A percentile compares a stretch with the other conserved stretches of the same genome.
These are phyloP conservation scores for Uncinocarpus reesii DNA, from an alignment of 2,329 filamentous ascomycete genomes.

Conservation along the genomic window DNA sequence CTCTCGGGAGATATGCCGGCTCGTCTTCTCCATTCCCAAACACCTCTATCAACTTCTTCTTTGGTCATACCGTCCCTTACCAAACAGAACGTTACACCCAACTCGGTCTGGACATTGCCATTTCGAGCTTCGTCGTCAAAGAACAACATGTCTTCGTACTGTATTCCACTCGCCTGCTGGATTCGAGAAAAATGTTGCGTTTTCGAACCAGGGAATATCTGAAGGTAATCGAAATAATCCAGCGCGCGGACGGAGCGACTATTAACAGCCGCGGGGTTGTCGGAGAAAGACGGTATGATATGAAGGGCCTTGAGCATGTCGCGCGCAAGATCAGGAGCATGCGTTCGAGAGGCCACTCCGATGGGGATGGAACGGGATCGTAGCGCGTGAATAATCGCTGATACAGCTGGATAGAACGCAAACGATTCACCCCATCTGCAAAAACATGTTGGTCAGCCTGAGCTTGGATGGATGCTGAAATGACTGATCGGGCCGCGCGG, in stretches of 20 bases:
- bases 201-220: constrained; percentile 67
- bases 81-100: constrained; percentile 77
- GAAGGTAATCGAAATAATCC: constrained; percentile 47
- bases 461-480: constrained; percentile 3
- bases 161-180: constrained; percentile 58
- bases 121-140: constrained; percentile 91
- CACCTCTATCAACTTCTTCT: constrained; percentile 66
- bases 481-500: not conserved
- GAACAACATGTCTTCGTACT: constrained; percentile 80
- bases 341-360: constrained; percentile 70
- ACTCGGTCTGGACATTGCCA: constrained; percentile 58
- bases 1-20: constrained; percentile 41
- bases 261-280: constrained; percentile 28
- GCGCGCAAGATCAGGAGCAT: constrained; percentile 65
- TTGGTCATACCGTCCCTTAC: constrained; percentile 69
- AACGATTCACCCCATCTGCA: constrained; percentile 53
- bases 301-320: constrained; percentile 70
- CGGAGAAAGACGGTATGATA: constrained; percentile 40
- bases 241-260: constrained; percentile 42
- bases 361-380: constrained; percentile 47
- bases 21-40: constrained; percentile 69
- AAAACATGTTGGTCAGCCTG: not conserved
- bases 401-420: constrained; percentile 61
- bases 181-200: constrained; percentile 72
- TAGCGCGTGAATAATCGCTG: constrained; percentile 55